Evolutionary conservation across 306 rosid species (phyloP).

Genomic region (Biancaea sappan): DNA sequence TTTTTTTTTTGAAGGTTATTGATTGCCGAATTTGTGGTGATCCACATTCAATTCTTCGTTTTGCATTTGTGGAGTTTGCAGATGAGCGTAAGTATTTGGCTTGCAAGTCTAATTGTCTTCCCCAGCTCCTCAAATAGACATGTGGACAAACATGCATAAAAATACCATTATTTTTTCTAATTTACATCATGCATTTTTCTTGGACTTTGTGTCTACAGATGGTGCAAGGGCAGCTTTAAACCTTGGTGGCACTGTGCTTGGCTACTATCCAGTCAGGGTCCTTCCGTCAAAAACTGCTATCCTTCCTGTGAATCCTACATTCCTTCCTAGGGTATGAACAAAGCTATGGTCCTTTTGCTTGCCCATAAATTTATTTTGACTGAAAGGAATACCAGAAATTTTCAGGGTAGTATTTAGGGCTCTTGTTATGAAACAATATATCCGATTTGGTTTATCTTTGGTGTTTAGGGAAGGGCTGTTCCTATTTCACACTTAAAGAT

Average conservation of each 20-base stretch:
- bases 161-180: neutral
- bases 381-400: neutral
- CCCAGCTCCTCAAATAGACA: neutral
- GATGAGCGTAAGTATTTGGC: conserved; percentile 65
- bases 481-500: neutral
- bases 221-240: conserved; percentile 76
- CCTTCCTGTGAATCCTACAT: conserved; percentile 86
- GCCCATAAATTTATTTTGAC: neutral
- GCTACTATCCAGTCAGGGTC: conserved; percentile 80
- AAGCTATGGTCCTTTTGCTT: neutral
- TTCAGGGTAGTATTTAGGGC: neutral
- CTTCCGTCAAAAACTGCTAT: conserved; percentile 89
- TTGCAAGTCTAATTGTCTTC: conserved; percentile 1
- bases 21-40: conserved; percentile 85
- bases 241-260: conserved; percentile 82
- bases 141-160: no score
- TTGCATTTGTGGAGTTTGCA: conserved; percentile 84
- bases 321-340: conserved; percentile 73
- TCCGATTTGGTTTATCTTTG: neutral
- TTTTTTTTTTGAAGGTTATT: conserved; percentile 55
- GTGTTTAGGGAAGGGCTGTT: neutral
- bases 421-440: neutral
- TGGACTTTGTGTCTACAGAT: conserved; percentile 49
- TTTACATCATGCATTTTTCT: conserved; percentile 25
- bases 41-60: conserved; percentile 80